Evolutionary conservation across 2,329 filamentous ascomycete genomes (phyloP).

Genomic region (Akanthomyces lecanii): DNA sequence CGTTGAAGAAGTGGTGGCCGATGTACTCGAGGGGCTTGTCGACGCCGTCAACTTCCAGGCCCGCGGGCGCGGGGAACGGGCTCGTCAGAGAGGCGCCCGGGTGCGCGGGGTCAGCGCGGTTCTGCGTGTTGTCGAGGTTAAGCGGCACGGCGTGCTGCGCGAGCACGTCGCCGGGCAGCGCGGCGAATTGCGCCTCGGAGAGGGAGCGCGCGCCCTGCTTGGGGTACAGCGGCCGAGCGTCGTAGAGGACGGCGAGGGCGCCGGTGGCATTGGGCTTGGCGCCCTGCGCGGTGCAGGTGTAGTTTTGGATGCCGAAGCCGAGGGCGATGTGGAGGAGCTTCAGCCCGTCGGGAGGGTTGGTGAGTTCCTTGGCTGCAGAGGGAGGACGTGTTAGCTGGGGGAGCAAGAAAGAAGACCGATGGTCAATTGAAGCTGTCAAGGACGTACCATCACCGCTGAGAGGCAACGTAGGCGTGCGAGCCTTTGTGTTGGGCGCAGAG

Average conservation of each 20-base stretch:
- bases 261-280: slow-evolving; percentile 40
- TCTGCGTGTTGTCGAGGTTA: slow-evolving; percentile 35
- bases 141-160: slow-evolving; percentile 43
- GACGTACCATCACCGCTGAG: slow-evolving; percentile 5
- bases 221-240: slow-evolving; percentile 50
- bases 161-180: slow-evolving; percentile 39
- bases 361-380: slow-evolving; percentile 39
- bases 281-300: slow-evolving; percentile 50
- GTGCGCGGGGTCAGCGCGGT: slow-evolving; percentile 26
- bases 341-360: slow-evolving; percentile 35
- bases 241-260: slow-evolving; percentile 58
- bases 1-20: slow-evolving; percentile 66
- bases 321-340: slow-evolving; percentile 53
- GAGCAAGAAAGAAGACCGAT: too few species aligned
- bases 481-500: slow-evolving; percentile 21
- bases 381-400: background rate
- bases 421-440: background rate
- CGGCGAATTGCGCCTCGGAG: slow-evolving; percentile 33
- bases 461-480: background rate
- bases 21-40: slow-evolving; percentile 38
- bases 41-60: slow-evolving; percentile 36
- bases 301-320: slow-evolving; percentile 66
- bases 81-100: slow-evolving; percentile 41
- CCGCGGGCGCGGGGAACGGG: slow-evolving; percentile 41
- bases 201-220: slow-evolving; percentile 37